Evolutionary conservation across 2,329 filamentous ascomycete species (phyloP).

Genomic region (Phoma herbarum): DNA sequence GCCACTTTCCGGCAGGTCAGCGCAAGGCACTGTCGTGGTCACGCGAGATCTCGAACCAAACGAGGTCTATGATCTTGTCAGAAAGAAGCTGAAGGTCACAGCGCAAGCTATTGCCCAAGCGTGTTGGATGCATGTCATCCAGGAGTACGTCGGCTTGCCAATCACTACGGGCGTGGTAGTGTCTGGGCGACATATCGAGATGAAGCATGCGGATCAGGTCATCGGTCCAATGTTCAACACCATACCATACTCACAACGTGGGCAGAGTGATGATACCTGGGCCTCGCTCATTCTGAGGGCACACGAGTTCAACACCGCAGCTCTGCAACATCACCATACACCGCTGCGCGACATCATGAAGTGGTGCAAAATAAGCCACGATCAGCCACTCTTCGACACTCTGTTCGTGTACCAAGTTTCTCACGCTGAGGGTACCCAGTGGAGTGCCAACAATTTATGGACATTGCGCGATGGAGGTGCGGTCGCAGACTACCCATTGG

Average conservation of each 20-base stretch:
- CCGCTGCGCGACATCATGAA: constrained; percentile 81
- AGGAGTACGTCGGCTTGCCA: constrained; percentile 57
- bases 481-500: constrained; percentile 75
- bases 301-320: constrained; percentile 74
- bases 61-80: constrained; percentile 56
- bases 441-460: constrained; percentile 62
- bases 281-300: constrained; percentile 67
- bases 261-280: constrained; percentile 63
- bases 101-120: constrained; percentile 82
- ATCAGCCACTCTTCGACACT: constrained; percentile 71
- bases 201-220: constrained; percentile 70
- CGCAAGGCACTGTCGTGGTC: constrained; percentile 31
- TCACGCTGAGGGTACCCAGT: constrained; percentile 31
- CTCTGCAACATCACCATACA: constrained; percentile 79
- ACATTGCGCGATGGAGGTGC: constrained; percentile 51
- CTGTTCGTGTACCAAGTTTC: constrained; percentile 81
- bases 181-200: constrained; percentile 77
- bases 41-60: constrained; percentile 55
- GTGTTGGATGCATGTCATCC: constrained; percentile 73
- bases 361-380: constrained; percentile 69
- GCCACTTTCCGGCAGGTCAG: constrained; percentile 29
- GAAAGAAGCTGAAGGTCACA: constrained; percentile 72
- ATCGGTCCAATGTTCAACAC: constrained; percentile 93
- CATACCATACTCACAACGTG: constrained; percentile 71
- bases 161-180: constrained; percentile 76